These are phyloP conservation scores for Macadamia integrifolia DNA, from an alignment of 164 flowering plant species.

Conservation along the genomic window DNA sequence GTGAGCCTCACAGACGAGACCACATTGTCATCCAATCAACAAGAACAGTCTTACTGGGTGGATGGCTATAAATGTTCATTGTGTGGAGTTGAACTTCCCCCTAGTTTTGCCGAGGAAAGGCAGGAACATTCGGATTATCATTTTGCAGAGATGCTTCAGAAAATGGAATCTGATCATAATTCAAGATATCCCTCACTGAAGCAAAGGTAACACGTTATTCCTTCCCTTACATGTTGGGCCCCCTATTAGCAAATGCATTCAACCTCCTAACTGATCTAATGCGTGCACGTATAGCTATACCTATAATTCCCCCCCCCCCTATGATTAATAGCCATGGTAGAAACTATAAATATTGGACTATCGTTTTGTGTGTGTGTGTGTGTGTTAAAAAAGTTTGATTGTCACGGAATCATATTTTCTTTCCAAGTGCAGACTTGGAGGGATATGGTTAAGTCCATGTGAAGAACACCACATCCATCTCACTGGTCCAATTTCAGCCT, in stretches of 20 bases:
- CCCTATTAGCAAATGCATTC: neutral
- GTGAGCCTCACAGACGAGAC: constrained; percentile 13
- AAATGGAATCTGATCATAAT: constrained; percentile 41
- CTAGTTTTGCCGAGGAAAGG: constrained; percentile 71
- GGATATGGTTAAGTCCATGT: too few species aligned
- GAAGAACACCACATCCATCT: too few species aligned
- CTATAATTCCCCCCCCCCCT: too few species aligned
- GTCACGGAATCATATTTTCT: too few species aligned
- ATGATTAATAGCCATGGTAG: too few species aligned
- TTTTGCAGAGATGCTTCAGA: constrained; percentile 80
- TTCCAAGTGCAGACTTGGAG: too few species aligned
- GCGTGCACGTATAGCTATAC: too few species aligned
- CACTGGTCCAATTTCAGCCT: too few species aligned
- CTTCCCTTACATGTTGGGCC: neutral
- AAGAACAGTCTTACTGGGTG: constrained; percentile 47
- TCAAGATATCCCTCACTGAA: constrained; percentile 15
- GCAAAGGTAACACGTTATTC: constrained; percentile 37
- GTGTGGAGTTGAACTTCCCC: constrained; percentile 83
- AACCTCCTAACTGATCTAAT: neutral
- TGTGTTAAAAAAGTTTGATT: too few species aligned
- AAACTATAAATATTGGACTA: too few species aligned
- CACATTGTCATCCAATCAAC: constrained; percentile 17
- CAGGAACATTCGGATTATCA: constrained; percentile 90
- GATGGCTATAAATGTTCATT: constrained; percentile 75
- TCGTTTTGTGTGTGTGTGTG: too few species aligned